phyloP scores from a whole-genome alignment of 2,329 filamentous ascomycete species.

The Waltergamsia citrina region DNA sequence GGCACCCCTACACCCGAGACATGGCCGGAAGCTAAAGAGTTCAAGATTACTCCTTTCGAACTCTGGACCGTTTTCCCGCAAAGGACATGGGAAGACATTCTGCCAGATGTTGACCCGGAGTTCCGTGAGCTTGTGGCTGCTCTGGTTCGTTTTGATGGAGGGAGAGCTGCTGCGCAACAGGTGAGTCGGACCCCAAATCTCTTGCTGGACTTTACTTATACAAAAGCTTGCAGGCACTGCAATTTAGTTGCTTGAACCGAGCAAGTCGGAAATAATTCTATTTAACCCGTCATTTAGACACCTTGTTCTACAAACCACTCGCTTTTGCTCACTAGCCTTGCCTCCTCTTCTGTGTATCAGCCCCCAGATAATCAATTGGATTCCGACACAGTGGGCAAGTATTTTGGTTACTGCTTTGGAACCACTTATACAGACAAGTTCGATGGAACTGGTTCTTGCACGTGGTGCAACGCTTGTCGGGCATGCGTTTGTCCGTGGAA shows the following conservation, averaged over 20 bases:
- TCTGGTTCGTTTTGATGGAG: constrained; percentile 65
- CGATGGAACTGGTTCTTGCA: constrained; percentile 94
- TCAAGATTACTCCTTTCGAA: constrained; percentile 74
- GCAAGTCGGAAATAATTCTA: not conserved
- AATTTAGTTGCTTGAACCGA: not conserved
- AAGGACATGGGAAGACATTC: constrained; percentile 58
- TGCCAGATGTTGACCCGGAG: constrained; percentile 48
- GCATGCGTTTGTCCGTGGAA: constrained; percentile 76
- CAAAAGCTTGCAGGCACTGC: not conserved
- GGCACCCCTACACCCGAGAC: constrained; percentile 72
- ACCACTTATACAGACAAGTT: constrained; percentile 91
- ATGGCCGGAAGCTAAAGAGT: constrained; percentile 71
- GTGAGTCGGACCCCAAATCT: constrained; percentile 12
- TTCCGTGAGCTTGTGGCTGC: constrained; percentile 57
- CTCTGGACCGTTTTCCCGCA: constrained; percentile 72
- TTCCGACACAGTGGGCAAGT: constrained; percentile 91
- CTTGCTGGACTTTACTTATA: not conserved
- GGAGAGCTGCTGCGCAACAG: constrained; percentile 54
- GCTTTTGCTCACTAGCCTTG: constrained; percentile 10
- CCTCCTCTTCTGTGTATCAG: constrained; percentile 27
- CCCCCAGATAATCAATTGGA: constrained; percentile 56
- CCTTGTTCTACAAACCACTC: not conserved
- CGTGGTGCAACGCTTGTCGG: constrained; percentile 83
- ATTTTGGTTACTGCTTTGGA: constrained; percentile 84
- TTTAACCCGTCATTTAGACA: not conserved